These are phyloP conservation scores for Fragaria iinumae DNA, from an alignment of 306 rosid genomes.

Conservation along the genomic window DNA sequence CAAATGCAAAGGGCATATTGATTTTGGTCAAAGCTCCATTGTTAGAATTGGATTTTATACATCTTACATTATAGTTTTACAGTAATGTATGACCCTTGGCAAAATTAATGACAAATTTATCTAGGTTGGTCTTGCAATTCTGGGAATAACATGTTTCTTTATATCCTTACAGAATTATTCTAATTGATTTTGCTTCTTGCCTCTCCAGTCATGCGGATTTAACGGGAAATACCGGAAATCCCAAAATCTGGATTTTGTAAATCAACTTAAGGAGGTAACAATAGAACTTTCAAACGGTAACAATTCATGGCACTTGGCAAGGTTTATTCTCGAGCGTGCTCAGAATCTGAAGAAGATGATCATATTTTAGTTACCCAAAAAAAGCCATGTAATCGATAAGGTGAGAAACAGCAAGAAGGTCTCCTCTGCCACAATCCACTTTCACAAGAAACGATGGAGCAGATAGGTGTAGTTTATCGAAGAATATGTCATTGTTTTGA, in stretches of 20 bases:
- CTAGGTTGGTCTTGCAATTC: not conserved
- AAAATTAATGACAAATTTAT: not conserved
- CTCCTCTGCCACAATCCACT: not conserved
- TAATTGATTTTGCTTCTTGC: not conserved
- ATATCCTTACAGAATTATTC: not conserved
- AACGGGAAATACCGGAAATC: constrained; percentile 6
- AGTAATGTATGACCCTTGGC: not conserved
- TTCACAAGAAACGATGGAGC: not conserved
- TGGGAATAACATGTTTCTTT: not conserved
- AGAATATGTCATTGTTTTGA: not conserved
- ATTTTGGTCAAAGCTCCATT: not conserved
- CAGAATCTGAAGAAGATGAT: not conserved
- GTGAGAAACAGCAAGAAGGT: not conserved
- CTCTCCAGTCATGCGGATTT: not conserved
- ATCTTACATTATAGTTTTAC: not conserved
- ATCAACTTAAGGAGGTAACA: not conserved
- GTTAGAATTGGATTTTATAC: not conserved
- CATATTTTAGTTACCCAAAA: not conserved
- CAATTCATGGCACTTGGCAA: not conserved
- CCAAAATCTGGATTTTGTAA: not conserved
- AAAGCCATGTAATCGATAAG: not conserved
- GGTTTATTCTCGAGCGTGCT: not conserved
- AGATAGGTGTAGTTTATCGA: not conserved
- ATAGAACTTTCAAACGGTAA: not conserved
- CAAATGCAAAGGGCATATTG: not conserved